Base-by-base conservation (phyloP, 805 yeast species). In the Candida golubevii region DNA sequence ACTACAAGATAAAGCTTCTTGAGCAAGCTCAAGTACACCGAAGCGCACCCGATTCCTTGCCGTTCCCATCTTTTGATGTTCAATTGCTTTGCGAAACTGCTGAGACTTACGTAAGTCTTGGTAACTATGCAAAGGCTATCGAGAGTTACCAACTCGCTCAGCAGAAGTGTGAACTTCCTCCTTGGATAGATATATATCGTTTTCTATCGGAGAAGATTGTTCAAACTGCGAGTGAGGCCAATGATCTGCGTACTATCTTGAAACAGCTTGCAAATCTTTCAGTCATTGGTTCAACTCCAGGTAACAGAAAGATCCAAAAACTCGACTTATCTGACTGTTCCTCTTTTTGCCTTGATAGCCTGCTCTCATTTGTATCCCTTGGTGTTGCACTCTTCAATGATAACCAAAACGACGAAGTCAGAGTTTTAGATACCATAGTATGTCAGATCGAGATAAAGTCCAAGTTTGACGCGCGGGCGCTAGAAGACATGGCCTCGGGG, bases 81-180 rank as follows among this genome's bases (percentile, higher is more conserved):
- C 76, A 66, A 52, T 58, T 77, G 11, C 67, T 71, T 51, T 77
- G 71, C 61, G 70, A 75, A 49, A 57, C 82, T 8, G 88, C 77
- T 1, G 80, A 80, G 38, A 74, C 69, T 42, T 66, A 70, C 48
- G 69, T 55, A 32, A 37, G 26, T 6, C 4, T 38, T 1, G 39
- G 36, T 1, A 49, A 56, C 10, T 47, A 40, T 9, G 47, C 42
- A 10, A 45, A 44, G 10, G 66, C 71, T 2, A 49, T 52, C 2
- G 49, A 52, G 11, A 50, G 42, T 39, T 63, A 57, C 46, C 41
- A 38, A 27, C 13, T 23, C 27, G 43, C 41, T 6, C 45, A 39
- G 27, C 4, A 13, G 9, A 36, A 35, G 35, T 35, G 32, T 10
- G 27, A 26, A 27, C 13, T 32, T 8, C 40, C 36, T 15, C 18